Percentiles rank a stretch among this genome's conserved stretches.
phyloP scores from a whole-genome alignment of 2,329 filamentous ascomycete genomes.

The Chrysoporthe cubensis region DNA sequence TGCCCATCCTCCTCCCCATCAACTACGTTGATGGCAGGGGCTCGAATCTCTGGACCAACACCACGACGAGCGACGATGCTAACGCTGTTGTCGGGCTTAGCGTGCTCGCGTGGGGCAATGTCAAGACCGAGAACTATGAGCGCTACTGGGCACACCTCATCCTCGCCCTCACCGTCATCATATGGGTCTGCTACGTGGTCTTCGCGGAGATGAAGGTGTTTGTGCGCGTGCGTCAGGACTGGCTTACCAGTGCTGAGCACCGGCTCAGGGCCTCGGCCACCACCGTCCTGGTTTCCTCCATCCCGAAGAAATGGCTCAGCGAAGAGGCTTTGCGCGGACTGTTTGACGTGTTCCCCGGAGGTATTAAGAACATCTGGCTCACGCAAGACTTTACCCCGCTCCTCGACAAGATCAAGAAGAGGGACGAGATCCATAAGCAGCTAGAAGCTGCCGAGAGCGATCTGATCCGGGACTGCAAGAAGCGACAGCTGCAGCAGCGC shows the following conservation, averaged over 20 bases:
- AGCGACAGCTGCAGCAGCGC: conserved; percentile 72
- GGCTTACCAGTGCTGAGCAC: conserved; percentile 92
- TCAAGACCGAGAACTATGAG: conserved; percentile 65
- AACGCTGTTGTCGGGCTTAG: conserved; percentile 65
- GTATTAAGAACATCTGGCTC: conserved; percentile 94
- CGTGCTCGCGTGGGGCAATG: conserved; percentile 84
- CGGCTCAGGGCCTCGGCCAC: conserved; percentile 91
- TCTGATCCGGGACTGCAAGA: conserved; percentile 79
- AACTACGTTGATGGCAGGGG: conserved; percentile 77
- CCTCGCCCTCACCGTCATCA: conserved; percentile 75
- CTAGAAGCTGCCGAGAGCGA: conserved; percentile 86
- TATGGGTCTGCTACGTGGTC: conserved; percentile 86
- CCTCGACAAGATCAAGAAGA: conserved; percentile 78
- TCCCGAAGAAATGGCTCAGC: conserved; percentile 88
- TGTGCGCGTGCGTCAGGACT: conserved; percentile 91
- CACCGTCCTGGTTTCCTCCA: conserved; percentile 89
- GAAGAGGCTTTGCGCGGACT: conserved; percentile 79
- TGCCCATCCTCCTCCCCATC: conserved; percentile 84
- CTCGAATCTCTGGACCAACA: conserved; percentile 41
- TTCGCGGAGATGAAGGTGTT: conserved; percentile 86
- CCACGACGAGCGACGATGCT: conserved; percentile 48
- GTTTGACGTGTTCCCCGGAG: conserved; percentile 95
- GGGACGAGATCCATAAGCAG: conserved; percentile 70
- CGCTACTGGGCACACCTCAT: conserved; percentile 86
- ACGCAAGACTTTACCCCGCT: conserved; percentile 87